Conservation (phyloP, 2,329 filamentous ascomycete species). For the Stachybotrys elegans region DNA sequence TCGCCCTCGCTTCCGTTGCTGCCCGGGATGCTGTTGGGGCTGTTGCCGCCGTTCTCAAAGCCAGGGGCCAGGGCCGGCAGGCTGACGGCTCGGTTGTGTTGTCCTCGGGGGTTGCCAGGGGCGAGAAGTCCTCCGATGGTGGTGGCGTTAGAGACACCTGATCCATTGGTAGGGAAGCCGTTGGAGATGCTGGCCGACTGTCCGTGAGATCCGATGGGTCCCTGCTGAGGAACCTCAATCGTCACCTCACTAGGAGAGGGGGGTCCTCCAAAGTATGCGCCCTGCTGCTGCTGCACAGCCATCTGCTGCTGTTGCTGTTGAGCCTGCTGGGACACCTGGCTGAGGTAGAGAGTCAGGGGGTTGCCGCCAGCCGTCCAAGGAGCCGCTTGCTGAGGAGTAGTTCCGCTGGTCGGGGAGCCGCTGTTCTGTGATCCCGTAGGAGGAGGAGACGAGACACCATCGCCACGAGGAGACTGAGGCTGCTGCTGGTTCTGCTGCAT, state of each 20-base stretch:
- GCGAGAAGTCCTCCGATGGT: conserved; percentile 75
- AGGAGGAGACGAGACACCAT: conserved; percentile 52
- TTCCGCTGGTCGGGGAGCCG: conserved; percentile 48
- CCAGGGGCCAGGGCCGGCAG: conserved; percentile 67
- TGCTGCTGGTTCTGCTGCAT: conserved; percentile 37
- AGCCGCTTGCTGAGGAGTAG: conserved; percentile 59
- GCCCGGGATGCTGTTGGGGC: conserved; percentile 42
- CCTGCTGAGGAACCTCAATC: conserved; percentile 56
- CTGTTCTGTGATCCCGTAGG: conserved; percentile 57
- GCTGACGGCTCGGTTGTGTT: conserved; percentile 79
- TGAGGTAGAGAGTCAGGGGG: conserved; percentile 88
- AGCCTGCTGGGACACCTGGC: conserved; percentile 69
- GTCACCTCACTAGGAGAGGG: conserved; percentile 52
- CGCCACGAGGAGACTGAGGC: conserved; percentile 61
- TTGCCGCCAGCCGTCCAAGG: conserved; percentile 82
- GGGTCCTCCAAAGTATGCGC: conserved; percentile 70
- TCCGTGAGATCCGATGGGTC: conserved; percentile 56
- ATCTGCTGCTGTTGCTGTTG: conserved; percentile 70
- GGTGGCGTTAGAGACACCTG: conserved; percentile 50
- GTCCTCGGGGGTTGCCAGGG: conserved; percentile 57
- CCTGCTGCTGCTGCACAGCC: conserved; percentile 78
- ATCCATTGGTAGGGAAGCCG: conserved; percentile 50
- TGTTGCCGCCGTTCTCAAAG: conserved; percentile 55
- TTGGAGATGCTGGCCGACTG: conserved; percentile 63
- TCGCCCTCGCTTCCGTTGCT: conserved; percentile 44